Evolutionary conservation across 2,329 filamentous ascomycete species (phyloP).

Genomic region (Xylaria digitata): DNA sequence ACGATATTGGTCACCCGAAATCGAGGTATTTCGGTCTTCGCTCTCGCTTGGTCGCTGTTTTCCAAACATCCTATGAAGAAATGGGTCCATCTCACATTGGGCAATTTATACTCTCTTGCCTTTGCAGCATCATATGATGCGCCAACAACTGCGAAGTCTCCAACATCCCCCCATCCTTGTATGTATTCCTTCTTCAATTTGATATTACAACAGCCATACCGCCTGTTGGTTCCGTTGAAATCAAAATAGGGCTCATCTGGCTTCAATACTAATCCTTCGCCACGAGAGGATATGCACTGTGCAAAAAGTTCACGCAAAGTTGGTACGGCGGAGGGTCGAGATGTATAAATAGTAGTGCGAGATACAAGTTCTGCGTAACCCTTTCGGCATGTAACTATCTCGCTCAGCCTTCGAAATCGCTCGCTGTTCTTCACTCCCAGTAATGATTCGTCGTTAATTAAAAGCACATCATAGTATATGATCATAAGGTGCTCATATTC

Average conservation of each 20-base stretch:
- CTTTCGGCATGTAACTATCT: conserved; percentile 61
- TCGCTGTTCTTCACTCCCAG: conserved; percentile 66
- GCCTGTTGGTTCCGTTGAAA: conserved; percentile 53
- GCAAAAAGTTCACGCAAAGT: conserved; percentile 74
- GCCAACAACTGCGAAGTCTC: conserved; percentile 84
- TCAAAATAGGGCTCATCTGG: conserved; percentile 82
- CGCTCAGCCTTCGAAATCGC: conserved; percentile 68
- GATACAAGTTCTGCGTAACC: conserved; percentile 74
- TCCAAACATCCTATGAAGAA: conserved; percentile 82
- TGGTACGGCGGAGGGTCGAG: conserved; percentile 66
- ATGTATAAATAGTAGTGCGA: conserved; percentile 70
- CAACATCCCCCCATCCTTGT: conserved; percentile 79
- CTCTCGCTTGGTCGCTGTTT: conserved; percentile 71
- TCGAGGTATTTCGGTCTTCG: conserved; percentile 62
- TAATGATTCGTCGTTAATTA: conserved; percentile 65
- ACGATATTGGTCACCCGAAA: conserved; percentile 77
- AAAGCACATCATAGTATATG: conserved; percentile 68
- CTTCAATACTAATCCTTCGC: conserved; percentile 86
- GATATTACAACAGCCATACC: conserved; percentile 68
- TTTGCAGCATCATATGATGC: conserved; percentile 75
- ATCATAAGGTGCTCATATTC: conserved; percentile 70
- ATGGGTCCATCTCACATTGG: conserved; percentile 76
- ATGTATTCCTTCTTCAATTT: conserved; percentile 93
- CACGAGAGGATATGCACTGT: conserved; percentile 70
- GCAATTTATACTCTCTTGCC: conserved; percentile 65